These are phyloP conservation scores for Cotoneaster glaucophyllus DNA, from an alignment of 306 rosid species.

Conservation along the genomic window DNA sequence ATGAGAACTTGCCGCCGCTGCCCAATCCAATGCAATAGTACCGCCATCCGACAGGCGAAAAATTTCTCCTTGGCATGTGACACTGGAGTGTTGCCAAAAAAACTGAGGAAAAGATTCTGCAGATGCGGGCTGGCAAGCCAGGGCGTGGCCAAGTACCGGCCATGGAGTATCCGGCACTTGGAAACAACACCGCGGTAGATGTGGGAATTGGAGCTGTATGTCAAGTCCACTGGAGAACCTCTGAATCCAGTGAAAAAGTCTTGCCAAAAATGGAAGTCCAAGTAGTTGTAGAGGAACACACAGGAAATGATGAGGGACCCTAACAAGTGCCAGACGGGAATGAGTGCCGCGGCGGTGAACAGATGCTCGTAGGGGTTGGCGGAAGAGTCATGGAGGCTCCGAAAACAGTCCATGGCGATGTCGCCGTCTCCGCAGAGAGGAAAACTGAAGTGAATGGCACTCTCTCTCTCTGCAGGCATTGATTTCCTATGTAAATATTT, in stretches of 20 bases:
- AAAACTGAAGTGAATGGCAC: background rate
- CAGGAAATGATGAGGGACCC: conserved; percentile 10
- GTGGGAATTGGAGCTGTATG: conserved; percentile 35
- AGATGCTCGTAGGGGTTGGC: conserved; percentile 35
- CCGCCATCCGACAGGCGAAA: conserved; percentile 22
- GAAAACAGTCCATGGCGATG: conserved; percentile 1
- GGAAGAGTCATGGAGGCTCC: background rate
- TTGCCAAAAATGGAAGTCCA: conserved; percentile 51
- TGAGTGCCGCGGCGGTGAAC: conserved; percentile 26
- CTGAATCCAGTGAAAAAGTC: conserved; percentile 45
- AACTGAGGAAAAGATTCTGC: conserved; percentile 61
- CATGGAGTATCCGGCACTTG: conserved; percentile 61
- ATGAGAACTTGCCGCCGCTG: conserved; percentile 9
- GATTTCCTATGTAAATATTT: background rate
- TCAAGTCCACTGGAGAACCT: conserved; percentile 42
- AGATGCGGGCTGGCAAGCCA: conserved; percentile 84
- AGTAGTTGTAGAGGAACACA: conserved; percentile 43
- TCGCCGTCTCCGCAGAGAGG: background rate
- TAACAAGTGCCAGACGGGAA: conserved; percentile 41
- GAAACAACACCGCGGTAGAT: conserved; percentile 59
- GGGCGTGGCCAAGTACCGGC: conserved; percentile 52
- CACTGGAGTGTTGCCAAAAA: conserved; percentile 60
- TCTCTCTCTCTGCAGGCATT: background rate
- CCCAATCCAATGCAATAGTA: conserved; percentile 37
- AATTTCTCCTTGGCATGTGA: conserved; percentile 43